phyloP scores from a whole-genome alignment of 2,329 filamentous ascomycete species.

The Talaromyces rugulosus region DNA sequence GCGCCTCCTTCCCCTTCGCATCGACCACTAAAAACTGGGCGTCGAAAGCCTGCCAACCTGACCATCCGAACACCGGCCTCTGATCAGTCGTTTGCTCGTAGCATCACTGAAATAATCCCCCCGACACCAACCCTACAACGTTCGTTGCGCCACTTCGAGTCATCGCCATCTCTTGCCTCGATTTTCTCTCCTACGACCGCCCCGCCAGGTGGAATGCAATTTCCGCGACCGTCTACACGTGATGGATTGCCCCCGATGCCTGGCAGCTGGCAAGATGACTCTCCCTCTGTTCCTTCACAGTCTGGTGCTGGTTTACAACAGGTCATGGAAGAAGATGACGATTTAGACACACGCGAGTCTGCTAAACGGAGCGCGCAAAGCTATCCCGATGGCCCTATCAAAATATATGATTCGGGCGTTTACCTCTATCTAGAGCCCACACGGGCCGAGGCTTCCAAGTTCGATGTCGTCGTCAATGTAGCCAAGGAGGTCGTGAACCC shows the following conservation, averaged over 20 bases:
- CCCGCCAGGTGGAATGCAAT: conserved; percentile 48
- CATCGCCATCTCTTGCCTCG: conserved; percentile 55
- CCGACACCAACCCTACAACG: conserved; percentile 53
- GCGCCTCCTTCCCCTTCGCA: conserved; percentile 56
- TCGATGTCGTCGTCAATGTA: conserved; percentile 62
- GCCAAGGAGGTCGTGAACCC: conserved; percentile 63
- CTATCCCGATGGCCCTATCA: conserved; percentile 61
- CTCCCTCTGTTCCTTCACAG: conserved; percentile 20
- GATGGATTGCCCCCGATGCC: conserved; percentile 26
- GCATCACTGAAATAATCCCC: conserved; percentile 49
- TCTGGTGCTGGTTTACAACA: conserved; percentile 23
- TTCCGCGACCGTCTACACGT: conserved; percentile 38
- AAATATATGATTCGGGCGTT: conserved; percentile 59
- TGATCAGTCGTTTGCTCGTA: conserved; percentile 47
- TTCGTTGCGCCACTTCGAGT: conserved; percentile 58
- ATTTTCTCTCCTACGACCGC: conserved; percentile 50
- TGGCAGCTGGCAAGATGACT: conserved; percentile 26
- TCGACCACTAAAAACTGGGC: conserved; percentile 50
- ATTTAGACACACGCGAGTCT: conserved; percentile 49
- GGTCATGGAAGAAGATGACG: conserved; percentile 48
- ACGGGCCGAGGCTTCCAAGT: conserved; percentile 54
- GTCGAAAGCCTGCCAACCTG: conserved; percentile 56
- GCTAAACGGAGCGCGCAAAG: conserved; percentile 59
- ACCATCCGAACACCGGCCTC: conserved; percentile 55
- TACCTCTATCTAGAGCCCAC: conserved; percentile 62